A percentile compares a stretch with the other conserved stretches of the same genome.
phyloP scores from a whole-genome alignment of 495 filamentous ascomycete species.

The Aspergillus campestris region DNA sequence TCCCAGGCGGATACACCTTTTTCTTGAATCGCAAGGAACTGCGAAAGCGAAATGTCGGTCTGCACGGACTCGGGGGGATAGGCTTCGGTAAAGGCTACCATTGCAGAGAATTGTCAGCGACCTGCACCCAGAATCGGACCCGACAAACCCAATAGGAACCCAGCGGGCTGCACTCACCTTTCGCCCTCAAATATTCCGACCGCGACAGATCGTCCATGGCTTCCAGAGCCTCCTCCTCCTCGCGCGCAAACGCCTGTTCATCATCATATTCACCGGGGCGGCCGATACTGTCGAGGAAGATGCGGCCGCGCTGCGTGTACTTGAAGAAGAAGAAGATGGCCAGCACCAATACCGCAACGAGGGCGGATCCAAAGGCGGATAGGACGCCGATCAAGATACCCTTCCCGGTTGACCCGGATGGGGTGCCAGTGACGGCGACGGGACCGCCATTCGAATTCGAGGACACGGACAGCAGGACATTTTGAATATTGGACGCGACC shows the following conservation, averaged over 20 bases:
- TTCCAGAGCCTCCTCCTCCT: constrained; percentile 93
- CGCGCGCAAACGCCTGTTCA: constrained; percentile 82
- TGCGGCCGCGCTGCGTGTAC: constrained; percentile 81
- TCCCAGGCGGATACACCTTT: constrained; percentile 99
- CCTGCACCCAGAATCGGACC: neutral
- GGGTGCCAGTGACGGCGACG: constrained; percentile 29
- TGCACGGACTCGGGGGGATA: constrained; percentile 93
- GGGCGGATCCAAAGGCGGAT: constrained; percentile 92
- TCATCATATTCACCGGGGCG: constrained; percentile 96
- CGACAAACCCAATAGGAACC: neutral
- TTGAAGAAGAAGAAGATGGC: constrained; percentile 88
- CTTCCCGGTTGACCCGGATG: constrained; percentile 51
- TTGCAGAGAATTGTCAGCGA: constrained; percentile 9
- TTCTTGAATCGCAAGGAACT: constrained; percentile 96
- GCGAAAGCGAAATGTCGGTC: constrained; percentile 94
- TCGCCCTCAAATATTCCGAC: constrained; percentile 86
- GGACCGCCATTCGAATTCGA: constrained; percentile 14
- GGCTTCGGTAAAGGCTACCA: constrained; percentile 78
- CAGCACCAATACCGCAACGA: constrained; percentile 71
- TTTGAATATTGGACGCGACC: constrained; percentile 17
- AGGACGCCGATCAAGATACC: constrained; percentile 92
- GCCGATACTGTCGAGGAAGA: constrained; percentile 87
- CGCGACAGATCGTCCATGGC: constrained; percentile 89
- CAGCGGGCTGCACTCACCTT: constrained; percentile 54
- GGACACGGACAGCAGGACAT: constrained; percentile 25